Percentiles rank a stretch among this genome's conserved stretches.
phyloP scores from a whole-genome alignment of 2,329 filamentous ascomycete genomes.

The Chaetothyriales sp. region DNA sequence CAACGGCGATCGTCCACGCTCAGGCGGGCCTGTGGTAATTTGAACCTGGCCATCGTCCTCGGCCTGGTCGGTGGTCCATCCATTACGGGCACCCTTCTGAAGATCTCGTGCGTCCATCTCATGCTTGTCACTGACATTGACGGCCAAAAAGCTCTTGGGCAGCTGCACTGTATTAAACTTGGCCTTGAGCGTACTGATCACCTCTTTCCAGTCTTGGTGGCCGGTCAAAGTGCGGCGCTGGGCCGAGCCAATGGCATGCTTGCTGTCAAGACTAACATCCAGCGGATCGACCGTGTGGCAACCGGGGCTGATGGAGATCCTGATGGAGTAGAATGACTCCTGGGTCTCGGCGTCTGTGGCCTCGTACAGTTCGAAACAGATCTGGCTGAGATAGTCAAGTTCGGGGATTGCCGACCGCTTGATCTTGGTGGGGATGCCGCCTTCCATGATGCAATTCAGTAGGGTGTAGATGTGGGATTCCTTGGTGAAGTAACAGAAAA shows the following conservation, averaged over 20 bases:
- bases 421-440: constrained; percentile 94
- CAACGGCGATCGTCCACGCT: background rate
- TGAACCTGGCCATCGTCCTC: background rate
- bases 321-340: constrained; percentile 85
- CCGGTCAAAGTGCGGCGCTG: constrained; percentile 79
- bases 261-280: constrained; percentile 89
- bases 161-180: constrained; percentile 77
- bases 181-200: constrained; percentile 86
- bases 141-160: constrained; percentile 38
- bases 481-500: constrained; percentile 98
- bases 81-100: background rate
- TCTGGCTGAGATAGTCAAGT: constrained; percentile 92
- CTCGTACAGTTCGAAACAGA: constrained; percentile 96
- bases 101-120: constrained; percentile 18
- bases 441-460: constrained; percentile 93
- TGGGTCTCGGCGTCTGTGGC: constrained; percentile 67
- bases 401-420: constrained; percentile 89
- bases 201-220: constrained; percentile 88
- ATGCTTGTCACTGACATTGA: constrained; percentile 39
- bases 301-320: constrained; percentile 87
- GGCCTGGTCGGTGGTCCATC: background rate
- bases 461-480: constrained; percentile 98
- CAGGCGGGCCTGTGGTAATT: background rate
- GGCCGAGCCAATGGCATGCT: constrained; percentile 90
- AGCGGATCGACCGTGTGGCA: constrained; percentile 94